A percentile compares a stretch with the other conserved stretches of the same genome.
phyloP scores from a whole-genome alignment of 495 filamentous ascomycete genomes.

The Choiromyces venosus region DNA sequence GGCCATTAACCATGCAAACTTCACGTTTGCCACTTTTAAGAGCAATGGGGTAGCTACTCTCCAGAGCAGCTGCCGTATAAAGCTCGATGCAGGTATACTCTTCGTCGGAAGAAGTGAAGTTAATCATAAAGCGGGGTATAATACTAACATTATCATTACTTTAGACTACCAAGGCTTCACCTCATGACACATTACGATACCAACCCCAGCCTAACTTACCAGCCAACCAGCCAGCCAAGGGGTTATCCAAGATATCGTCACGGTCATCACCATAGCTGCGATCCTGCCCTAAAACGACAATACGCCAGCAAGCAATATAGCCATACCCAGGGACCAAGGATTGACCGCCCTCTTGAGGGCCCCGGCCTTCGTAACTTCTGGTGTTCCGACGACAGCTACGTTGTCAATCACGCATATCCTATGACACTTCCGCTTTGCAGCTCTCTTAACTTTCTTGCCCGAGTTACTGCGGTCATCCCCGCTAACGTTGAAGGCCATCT shows the following conservation, averaged over 20 bases:
- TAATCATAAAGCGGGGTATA: not conserved
- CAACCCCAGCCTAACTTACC: not conserved
- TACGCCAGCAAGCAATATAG: not conserved
- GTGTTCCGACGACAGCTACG: conserved; percentile 18
- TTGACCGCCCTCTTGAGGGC: not conserved
- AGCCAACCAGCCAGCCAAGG: not conserved
- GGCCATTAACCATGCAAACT: no score
- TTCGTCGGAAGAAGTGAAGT: no score
- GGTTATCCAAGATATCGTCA: not conserved
- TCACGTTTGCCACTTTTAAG: no score
- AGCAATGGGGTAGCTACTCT: no score
- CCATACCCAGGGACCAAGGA: not conserved
- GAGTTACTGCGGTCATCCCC: not conserved
- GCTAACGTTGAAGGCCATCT: conserved; percentile 60
- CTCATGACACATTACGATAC: not conserved
- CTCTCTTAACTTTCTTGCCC: conserved; percentile 3
- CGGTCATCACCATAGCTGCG: not conserved
- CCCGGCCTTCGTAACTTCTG: conserved; percentile 1
- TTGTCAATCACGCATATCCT: conserved; percentile 31
- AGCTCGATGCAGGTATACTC: no score
- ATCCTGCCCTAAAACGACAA: not conserved
- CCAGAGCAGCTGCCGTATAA: no score
- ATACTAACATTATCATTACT: no score
- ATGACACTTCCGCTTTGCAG: not conserved
- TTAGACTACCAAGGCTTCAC: not conserved